Evolutionary conservation across 257 asterid genomes (phyloP).

Genomic region (Fraxinus americana): DNA sequence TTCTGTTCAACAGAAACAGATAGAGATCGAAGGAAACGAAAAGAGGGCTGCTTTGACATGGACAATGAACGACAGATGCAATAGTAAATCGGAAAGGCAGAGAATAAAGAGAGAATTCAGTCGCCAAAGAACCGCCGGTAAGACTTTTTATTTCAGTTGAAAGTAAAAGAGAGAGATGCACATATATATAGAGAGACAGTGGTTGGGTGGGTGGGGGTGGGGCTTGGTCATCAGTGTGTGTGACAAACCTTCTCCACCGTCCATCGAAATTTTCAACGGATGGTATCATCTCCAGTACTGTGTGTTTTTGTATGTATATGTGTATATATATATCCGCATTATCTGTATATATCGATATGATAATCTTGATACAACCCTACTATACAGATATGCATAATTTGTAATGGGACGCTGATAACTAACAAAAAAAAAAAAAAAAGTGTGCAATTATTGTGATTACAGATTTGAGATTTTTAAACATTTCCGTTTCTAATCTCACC

Average conservation of each 20-base stretch:
- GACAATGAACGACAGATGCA: neutral
- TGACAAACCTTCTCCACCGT: neutral
- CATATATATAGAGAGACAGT: neutral
- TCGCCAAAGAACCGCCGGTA: neutral
- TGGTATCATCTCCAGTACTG: neutral
- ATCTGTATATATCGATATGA: neutral
- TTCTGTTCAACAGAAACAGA: neutral
- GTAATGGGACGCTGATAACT: neutral
- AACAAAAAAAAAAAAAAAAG: neutral
- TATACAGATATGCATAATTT: neutral
- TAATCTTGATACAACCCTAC: too few relatives aligned
- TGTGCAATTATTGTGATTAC: neutral
- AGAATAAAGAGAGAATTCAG: neutral
- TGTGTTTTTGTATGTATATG: neutral
- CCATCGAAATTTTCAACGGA: conserved; percentile 1
- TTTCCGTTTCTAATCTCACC: neutral
- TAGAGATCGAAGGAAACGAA: conserved; percentile 6
- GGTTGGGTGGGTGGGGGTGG: neutral
- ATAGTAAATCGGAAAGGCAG: neutral
- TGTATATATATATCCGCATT: neutral
- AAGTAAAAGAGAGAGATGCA: neutral
- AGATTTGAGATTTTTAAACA: neutral
- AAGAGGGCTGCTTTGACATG: neutral
- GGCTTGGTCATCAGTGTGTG: neutral
- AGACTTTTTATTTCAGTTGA: neutral